A percentile compares a stretch with the other conserved stretches of the same genome.
Evolutionary conservation across 2,329 filamentous ascomycete genomes (phyloP).

Genomic region (Ophiostoma tasmaniense): DNA sequence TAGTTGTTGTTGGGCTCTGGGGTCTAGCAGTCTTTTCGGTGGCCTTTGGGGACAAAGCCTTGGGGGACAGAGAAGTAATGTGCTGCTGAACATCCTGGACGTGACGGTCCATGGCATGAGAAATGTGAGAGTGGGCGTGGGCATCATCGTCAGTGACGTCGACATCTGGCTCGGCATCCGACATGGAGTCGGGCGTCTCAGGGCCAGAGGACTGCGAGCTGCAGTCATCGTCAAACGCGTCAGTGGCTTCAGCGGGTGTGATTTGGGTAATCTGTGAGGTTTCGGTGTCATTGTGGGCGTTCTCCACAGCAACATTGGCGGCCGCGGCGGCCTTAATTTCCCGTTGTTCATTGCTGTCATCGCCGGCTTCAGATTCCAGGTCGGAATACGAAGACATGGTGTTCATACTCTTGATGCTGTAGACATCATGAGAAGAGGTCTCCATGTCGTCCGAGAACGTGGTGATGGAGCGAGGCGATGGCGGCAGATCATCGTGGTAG

Average conservation of each 20-base stretch:
- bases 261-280: neutral
- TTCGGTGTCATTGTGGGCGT: neutral
- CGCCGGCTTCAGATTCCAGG: slow-evolving; percentile 33
- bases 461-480: slow-evolving; percentile 44
- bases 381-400: slow-evolving; percentile 40
- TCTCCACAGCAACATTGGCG: neutral
- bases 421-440: neutral
- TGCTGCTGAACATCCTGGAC: neutral
- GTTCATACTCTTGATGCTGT: slow-evolving; percentile 15
- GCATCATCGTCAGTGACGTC: slow-evolving; percentile 1
- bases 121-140: neutral
- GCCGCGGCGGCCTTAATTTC: slow-evolving; percentile 22
- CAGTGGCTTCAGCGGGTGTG: neutral
- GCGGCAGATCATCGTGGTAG: slow-evolving; percentile 26
- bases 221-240: slow-evolving; percentile 31
- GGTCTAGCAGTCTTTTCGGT: neutral
- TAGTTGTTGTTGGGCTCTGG: neutral
- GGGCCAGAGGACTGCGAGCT: slow-evolving; percentile 38
- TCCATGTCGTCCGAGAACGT: slow-evolving; percentile 37
- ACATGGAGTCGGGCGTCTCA: slow-evolving; percentile 38
- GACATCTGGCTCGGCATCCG: slow-evolving; percentile 27
- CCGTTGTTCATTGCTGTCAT: slow-evolving; percentile 17
- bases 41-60: neutral
- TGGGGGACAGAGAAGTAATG: neutral
- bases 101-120: slow-evolving; percentile 2